phyloP scores from a whole-genome alignment of 2,329 filamentous ascomycete species.

The Diplodia seriata region DNA sequence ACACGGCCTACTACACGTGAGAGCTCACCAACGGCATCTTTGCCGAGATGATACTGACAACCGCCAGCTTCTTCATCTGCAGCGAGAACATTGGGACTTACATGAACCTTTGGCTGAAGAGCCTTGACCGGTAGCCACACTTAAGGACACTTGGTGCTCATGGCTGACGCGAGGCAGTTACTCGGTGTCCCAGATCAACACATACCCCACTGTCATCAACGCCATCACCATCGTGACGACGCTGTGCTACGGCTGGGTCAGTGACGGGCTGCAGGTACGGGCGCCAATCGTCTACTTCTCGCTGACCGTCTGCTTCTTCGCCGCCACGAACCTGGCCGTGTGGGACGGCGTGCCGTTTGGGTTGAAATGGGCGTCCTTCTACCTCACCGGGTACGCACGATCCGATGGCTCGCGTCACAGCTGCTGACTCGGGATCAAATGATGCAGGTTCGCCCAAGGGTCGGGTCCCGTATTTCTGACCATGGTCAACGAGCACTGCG shows the following conservation, averaged over 20 bases:
- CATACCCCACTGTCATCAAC: conserved; percentile 64
- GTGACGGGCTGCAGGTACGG: conserved; percentile 14
- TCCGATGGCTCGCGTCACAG: too few relatives aligned
- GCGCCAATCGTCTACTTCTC: conserved; percentile 25
- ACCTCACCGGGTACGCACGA: conserved; percentile 11
- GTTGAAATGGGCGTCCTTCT: conserved; percentile 24
- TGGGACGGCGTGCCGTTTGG: conserved; percentile 23
- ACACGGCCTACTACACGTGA: conserved; percentile 26
- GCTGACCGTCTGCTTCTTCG: conserved; percentile 24
- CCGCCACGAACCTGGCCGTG: conserved; percentile 10
- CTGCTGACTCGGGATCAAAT: neutral
- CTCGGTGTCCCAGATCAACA: conserved; percentile 53
- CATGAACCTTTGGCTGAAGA: conserved; percentile 29
- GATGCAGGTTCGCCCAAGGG: conserved; percentile 15
- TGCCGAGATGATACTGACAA: neutral
- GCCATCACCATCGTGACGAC: conserved; percentile 63
- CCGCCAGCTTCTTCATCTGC: conserved; percentile 17
- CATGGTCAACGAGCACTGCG: conserved; percentile 23
- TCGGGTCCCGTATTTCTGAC: conserved; percentile 24
- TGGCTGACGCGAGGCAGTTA: conserved; percentile 45
- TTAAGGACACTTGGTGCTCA: neutral
- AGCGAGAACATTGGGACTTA: conserved; percentile 22
- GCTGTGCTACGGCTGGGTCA: conserved; percentile 16
- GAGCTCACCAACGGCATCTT: neutral
- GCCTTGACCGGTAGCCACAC: conserved; percentile 9